Base-by-base conservation (phyloP, 2,329 filamentous ascomycete species). In the Botrytis fabae region DNA sequence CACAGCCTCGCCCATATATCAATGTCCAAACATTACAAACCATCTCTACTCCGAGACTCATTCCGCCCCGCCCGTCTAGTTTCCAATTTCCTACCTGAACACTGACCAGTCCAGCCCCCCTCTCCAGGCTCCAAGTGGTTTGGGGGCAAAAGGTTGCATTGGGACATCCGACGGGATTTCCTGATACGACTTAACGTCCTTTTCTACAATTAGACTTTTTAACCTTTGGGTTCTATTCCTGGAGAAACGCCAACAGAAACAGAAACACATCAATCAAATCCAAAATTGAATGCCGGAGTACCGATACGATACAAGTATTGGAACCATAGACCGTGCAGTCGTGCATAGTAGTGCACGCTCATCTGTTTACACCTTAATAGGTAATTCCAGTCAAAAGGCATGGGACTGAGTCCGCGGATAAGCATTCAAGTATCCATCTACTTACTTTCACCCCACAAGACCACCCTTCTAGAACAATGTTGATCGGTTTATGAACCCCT, bases 1-100 rank as follows among this genome's bases (percentile, higher is more conserved):
- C 59, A 60, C 57, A 73, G 71, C 71, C 71, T 73, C 66, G 71
- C 44, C 60, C 71, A 63, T 70, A 46, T 46, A 64, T 62, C 71
- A 35, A 73, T 51, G 60, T 71, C 61, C 40, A 64, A 64, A 70
- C 69, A 64, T 70, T 57, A 68, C 18, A 68, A 68, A 57, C 65
- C 65, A 57, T 57, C 48, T 42, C 25, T 35, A 22, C 28, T 46
- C 42, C 42, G 62, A 65, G 62, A 65, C 42, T 51, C 64, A 68
- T 38, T 57, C 46, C 46, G 48, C 46, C 48, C 64, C 64, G 64
- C 25, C 64, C 28, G 25, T 54, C 46, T 54, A 54, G 35, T 54
- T 54, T 40, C n/a, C 38, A 35, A 68, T 68, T 54, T 68, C 35
- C 46, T 46, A 68, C 25, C 48, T 28, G 14, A 28, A 57, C 51